Base-by-base conservation (phyloP, 805 yeast genomes). In the Nakazawaea anatomiae region DNA sequence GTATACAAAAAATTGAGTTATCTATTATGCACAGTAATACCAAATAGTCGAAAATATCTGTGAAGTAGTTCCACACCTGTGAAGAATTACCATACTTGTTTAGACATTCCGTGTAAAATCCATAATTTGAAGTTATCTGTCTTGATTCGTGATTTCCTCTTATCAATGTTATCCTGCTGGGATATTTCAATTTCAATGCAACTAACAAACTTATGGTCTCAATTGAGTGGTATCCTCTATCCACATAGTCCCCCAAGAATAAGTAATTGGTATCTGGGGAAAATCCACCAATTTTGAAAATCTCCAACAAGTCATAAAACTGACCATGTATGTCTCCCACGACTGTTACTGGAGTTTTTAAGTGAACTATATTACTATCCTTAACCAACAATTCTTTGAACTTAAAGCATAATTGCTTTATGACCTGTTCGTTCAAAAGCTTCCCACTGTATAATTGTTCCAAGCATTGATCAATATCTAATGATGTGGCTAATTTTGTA, bases 241-340 rank as follows among this genome's bases (percentile, higher is more conserved):
- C 99, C 25, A 94, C 99, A 59, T 94, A 94, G 66, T 94, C 99
- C 2, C 98, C 99, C 18, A 94, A 67, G 63, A 94, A 94, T 41
- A 94, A 67, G 65, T 94, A 94, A 67, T 92, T 94, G 2, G 98
- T 94, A 60, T 86, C 86, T 0, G 99, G 98, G 4, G 96, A 87
- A 47, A 80, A 79, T 0, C 98, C 99, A 0, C 97, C 98, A 39
- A 92, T 94, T 53, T 85, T 82, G 69, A 94, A 94, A 35, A 94
- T 89, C 65, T 94, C 99, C 32, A 94, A 67, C 50, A 94, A 71
- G 65, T 94, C 99, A 64, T 91, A 95, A 62, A 88, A 94, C 67
- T 94, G 99, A 7, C 98, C 99, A 61, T 94, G 99, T 44, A 94
- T 92, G 63, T 94, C 99, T 1, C 99, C 99, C 4, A 94, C 97